phyloP scores from a whole-genome alignment of 331 rosid genomes.

The Erythrophleum ivorense region DNA sequence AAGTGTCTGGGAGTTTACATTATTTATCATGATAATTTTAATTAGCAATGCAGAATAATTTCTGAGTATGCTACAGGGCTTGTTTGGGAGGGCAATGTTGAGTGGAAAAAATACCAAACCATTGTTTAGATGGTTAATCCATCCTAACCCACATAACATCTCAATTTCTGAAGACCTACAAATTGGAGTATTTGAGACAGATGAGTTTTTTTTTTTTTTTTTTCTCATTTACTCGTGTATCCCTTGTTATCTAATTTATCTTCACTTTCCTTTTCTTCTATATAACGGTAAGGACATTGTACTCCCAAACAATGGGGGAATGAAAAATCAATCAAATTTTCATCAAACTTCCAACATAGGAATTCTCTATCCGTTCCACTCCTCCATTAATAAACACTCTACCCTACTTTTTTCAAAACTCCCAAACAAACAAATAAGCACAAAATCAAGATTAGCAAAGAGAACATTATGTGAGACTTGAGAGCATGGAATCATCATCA shows the following conservation, averaged over 20 bases:
- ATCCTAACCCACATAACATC: background rate
- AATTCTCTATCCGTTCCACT: background rate
- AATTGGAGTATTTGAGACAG: background rate
- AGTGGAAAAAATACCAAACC: background rate
- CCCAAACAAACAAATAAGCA: background rate
- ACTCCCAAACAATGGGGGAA: background rate
- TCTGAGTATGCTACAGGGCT: background rate
- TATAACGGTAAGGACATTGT: background rate
- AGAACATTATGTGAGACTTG: background rate
- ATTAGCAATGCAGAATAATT: background rate
- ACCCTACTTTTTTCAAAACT: background rate
- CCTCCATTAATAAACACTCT: background rate
- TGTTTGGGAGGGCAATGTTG: background rate
- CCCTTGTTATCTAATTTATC: background rate
- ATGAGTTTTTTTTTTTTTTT: background rate
- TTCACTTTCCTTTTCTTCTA: background rate
- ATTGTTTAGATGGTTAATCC: background rate
- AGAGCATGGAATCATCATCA: background rate
- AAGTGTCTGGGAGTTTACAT: background rate
- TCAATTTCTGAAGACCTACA: background rate
- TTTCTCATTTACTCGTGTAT: background rate
- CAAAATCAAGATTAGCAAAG: background rate
- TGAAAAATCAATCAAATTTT: background rate
- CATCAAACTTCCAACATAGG: background rate
- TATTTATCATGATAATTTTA: constrained; percentile 10